Conservation (phyloP, 495 filamentous ascomycete genomes). For the Penicillium psychrofluorescens region DNA sequence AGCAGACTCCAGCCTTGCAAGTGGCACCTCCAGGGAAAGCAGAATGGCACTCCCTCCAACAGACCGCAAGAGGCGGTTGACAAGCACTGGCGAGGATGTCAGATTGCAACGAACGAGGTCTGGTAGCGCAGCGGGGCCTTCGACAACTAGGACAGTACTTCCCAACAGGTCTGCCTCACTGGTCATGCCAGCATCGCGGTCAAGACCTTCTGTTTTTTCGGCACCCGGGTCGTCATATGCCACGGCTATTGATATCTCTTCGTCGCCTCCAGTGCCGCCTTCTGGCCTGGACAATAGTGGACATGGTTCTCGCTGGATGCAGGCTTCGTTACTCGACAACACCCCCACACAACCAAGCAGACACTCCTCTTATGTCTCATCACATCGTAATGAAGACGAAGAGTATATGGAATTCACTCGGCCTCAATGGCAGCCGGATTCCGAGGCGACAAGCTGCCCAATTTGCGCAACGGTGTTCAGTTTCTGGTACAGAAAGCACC, state of each 20-base stretch:
- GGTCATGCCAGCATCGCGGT: conserved; percentile 12
- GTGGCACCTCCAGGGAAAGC: conserved; percentile 9
- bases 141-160: neutral
- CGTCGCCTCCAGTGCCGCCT: conserved; percentile 17
- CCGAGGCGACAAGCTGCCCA: conserved; percentile 68
- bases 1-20: neutral
- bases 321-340: no score
- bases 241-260: conserved; percentile 31
- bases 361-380: no score
- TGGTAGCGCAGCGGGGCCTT: conserved; percentile 9
- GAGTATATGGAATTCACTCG: conserved; percentile 20
- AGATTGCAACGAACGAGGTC: conserved; percentile 18
- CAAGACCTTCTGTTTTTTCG: conserved; percentile 3
- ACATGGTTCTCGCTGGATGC: no score
- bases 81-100: conserved; percentile 19
- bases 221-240: conserved; percentile 24
- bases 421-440: conserved; percentile 82
- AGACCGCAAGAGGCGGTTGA: conserved; percentile 34
- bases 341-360: no score
- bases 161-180: conserved; percentile 16
- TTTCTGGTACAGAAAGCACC: conserved; percentile 86
- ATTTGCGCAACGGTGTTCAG: conserved; percentile 73
- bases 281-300: neutral
- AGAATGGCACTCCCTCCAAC: conserved; percentile 12
- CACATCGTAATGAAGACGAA: no score